phyloP scores from a whole-genome alignment of 768 basidiomycete genomes.

The Pulveroboletus frians region DNA sequence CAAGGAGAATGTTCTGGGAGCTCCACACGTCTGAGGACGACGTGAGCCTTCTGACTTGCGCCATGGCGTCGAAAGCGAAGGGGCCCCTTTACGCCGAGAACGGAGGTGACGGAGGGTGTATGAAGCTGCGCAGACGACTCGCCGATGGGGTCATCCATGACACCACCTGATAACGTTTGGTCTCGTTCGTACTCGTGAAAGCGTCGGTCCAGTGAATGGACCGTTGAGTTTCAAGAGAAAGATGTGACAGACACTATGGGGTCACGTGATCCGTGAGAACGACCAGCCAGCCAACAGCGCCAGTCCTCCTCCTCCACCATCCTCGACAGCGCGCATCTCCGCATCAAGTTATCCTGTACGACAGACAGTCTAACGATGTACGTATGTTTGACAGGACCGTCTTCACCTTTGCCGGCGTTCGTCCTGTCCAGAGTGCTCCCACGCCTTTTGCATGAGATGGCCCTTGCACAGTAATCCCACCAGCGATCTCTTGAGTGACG shows the following conservation, averaged over 20 bases:
- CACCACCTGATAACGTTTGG: conserved; percentile 8
- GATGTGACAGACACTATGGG: neutral
- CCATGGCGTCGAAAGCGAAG: conserved; percentile 66
- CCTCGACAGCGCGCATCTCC: neutral
- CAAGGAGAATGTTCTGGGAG: conserved; percentile 41
- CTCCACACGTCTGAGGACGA: conserved; percentile 59
- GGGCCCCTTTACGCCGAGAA: conserved; percentile 57
- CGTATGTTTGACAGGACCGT: neutral
- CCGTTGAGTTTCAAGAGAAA: neutral
- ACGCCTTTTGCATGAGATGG: neutral
- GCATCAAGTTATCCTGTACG: neutral
- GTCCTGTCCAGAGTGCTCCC: no score
- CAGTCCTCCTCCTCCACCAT: no score
- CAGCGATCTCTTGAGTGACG: no score
- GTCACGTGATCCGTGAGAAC: conserved; percentile 25
- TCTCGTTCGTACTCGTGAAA: conserved; percentile 11
- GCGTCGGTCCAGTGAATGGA: conserved; percentile 3
- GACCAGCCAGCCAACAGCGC: neutral
- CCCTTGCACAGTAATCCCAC: neutral
- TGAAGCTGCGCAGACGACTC: conserved; percentile 30
- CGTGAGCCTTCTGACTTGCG: conserved; percentile 62
- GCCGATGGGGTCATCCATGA: conserved; percentile 37
- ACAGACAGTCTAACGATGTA: neutral
- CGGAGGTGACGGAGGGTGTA: conserved; percentile 40
- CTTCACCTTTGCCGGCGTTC: neutral